These are phyloP conservation scores for Penicillium aurantiogriseum DNA, from an alignment of 2,329 filamentous ascomycete species.

Conservation along the genomic window DNA sequence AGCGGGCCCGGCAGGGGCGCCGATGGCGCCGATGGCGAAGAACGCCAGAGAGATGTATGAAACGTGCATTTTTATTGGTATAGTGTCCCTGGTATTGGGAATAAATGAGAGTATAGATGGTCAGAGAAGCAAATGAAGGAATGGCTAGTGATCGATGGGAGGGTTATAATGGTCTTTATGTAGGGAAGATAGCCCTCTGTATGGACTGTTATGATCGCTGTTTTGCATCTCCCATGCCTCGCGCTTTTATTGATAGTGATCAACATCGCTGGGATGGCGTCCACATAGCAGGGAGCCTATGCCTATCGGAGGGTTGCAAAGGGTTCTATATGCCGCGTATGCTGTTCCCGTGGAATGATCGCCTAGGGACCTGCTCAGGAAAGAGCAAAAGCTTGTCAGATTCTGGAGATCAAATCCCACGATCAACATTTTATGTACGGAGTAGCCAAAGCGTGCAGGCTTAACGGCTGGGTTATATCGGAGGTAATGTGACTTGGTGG, in stretches of 20 bases:
- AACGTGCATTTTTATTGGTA: slow-evolving; percentile 18
- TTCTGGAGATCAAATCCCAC: not conserved
- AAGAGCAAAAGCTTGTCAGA: not conserved
- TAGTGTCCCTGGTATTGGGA: not conserved
- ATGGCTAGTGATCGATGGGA: not conserved
- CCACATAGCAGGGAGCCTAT: slow-evolving; percentile 13
- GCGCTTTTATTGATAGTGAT: slow-evolving; percentile 14
- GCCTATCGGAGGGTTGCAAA: slow-evolving; percentile 11
- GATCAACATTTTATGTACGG: slow-evolving; percentile 1
- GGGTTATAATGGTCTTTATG: slow-evolving; percentile 18
- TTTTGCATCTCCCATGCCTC: slow-evolving; percentile 18
- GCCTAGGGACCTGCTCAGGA: not conserved
- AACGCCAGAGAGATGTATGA: slow-evolving; percentile 26
- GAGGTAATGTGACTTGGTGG: not conserved
- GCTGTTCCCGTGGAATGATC: slow-evolving; percentile 22
- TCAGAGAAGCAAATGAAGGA: slow-evolving; percentile 11
- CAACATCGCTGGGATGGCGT: slow-evolving; percentile 18
- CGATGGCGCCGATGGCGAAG: slow-evolving; percentile 34
- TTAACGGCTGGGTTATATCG: not conserved
- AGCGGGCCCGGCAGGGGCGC: slow-evolving; percentile 16
- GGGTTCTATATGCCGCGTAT: not conserved
- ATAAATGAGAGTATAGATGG: slow-evolving; percentile 15
- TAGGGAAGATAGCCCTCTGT: slow-evolving; percentile 1
- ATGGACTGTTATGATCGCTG: slow-evolving; percentile 15
- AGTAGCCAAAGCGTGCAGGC: not conserved